Base-by-base conservation (phyloP, 2,329 filamentous ascomycete genomes). In the Aspergillus sp. region DNA sequence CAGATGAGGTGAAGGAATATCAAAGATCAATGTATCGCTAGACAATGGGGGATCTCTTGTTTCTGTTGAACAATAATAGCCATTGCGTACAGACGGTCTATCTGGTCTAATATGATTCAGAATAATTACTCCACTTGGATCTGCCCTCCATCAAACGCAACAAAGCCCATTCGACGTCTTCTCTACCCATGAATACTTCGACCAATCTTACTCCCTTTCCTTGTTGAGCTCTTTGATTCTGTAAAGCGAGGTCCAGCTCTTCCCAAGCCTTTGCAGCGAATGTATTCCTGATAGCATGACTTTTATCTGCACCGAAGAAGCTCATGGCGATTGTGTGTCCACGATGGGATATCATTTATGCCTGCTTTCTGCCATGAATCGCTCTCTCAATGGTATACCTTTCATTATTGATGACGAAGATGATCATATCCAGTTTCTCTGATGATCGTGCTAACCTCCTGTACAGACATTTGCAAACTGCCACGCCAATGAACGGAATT, bases 291-390 rank as follows among this genome's bases (percentile, higher is more conserved):
- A 7, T 10, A 6, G 13, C 11, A 28, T 37, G 12, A 12, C 26
- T 26, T 26, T 11, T 3, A 12, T 13, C 7, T 19, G 35, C 19
- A 11, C 35, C 35, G 5, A 37, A 37, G 26, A 9, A 37, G 12
- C 8, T n/a, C 8, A 26, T 12, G 12, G 35, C 13, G 9, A n/a
- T 7, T 7, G 27, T 7, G 11, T 37, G 26, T 71, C 57, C 61
- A 29, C 40, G 53, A 27, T 49, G 47, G 39, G 9, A 69, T 64
- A 29, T 61, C 64, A 0, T 64, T 62, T 61, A 50, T 4, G 7
- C 34, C 7, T 40, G 28, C 0, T 45, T 26, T 9, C 34, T 34
- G 0, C 43, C 48, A 11, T 51, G 48, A 13, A 49, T 45, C 6
- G 26, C 33, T 2, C 48, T 41, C 19, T 46, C 43, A 4, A 48